Evolutionary conservation across 306 rosid genomes (phyloP), one percentile per base, ranked within the genome.

Genomic region (Castanopsis chinensis): DNA sequence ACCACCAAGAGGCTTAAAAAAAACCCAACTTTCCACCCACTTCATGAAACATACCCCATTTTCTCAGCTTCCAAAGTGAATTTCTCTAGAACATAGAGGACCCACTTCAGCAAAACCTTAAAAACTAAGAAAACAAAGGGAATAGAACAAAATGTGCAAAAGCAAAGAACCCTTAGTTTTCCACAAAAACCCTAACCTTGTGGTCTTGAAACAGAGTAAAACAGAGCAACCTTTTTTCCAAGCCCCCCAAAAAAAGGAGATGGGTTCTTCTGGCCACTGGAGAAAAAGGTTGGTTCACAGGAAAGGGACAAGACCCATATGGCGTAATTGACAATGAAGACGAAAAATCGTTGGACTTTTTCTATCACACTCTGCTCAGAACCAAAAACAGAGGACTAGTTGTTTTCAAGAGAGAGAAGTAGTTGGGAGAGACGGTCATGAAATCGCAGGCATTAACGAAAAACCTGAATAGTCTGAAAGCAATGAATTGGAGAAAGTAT

Each of bases 361-460:
- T 49, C 45, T 37, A 55, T 69, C 60, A 69, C 73, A 60, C 72
- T 58, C 73, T 30, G 45, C 52, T 55, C 27, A 19, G 43, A 83
- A 78, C 73, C 58, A 9, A 54, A 79, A 55, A 72, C 74, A 69
- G 70, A 73, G 73, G 82, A 71, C 23, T 63, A 12, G 78, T 57
- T 19, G 65, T 74, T 83, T 80, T 82, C 76, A 64, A 52, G 78
- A 68, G 15, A 74, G 71, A 68, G 77, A 75, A 80, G 88, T 72
- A 63, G 91, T 70, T 76, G 75, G 77, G 79, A 51, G 5, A 64
- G n/a, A 64, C 13, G 23, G 80, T 83, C 72, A 84, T 81, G 43
- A 81, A 82, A 58, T 70, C 82, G n/a, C 79, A 69, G 49, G 61
- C 86, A 82, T 85, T 20, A 84, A 77, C 45, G 71, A 81, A 79